Evolutionary conservation across 2,329 filamentous ascomycete genomes (phyloP).

Genomic region (Epichloe sp.): DNA sequence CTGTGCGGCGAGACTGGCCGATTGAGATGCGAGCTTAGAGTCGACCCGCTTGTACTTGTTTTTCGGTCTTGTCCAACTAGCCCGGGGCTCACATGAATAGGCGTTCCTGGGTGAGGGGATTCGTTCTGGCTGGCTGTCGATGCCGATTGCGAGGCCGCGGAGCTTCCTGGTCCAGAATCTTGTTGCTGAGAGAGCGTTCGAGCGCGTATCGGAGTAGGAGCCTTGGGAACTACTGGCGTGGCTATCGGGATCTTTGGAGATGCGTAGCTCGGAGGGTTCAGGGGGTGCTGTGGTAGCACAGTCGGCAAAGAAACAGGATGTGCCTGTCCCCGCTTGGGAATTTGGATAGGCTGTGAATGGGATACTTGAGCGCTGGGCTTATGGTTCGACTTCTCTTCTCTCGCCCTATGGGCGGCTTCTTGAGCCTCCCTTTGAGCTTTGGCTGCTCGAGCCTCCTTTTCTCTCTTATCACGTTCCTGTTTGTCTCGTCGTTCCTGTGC

Average conservation of each 20-base stretch:
- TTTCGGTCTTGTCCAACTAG: constrained; percentile 52
- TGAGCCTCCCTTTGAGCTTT: constrained; percentile 47
- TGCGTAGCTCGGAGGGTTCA: constrained; percentile 43
- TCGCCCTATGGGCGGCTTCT: constrained; percentile 48
- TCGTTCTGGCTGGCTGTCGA: constrained; percentile 40
- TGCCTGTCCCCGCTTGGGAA: constrained; percentile 17
- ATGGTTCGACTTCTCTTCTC: constrained; percentile 40
- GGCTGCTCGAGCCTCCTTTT: constrained; percentile 42
- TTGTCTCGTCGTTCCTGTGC: constrained; percentile 49
- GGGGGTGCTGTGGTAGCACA: constrained; percentile 43
- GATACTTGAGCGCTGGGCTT: constrained; percentile 26
- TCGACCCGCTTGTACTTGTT: constrained; percentile 32
- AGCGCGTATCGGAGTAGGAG: constrained; percentile 63
- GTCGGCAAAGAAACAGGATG: constrained; percentile 29
- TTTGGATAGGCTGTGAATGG: constrained; percentile 8
- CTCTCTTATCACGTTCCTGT: constrained; percentile 48
- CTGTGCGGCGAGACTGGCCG: constrained; percentile 45
- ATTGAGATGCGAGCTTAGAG: constrained; percentile 17
- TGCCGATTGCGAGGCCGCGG: constrained; percentile 54
- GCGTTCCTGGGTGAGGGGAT: constrained; percentile 48
- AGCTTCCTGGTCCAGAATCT: constrained; percentile 54
- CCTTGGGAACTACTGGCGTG: constrained; percentile 72
- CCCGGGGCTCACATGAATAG: constrained; percentile 51
- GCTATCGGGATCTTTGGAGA: constrained; percentile 72
- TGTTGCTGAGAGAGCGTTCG: constrained; percentile 75